Conservation (phyloP, 768 basidiomycete genomes). For the Leccinum subtestaceum region DNA sequence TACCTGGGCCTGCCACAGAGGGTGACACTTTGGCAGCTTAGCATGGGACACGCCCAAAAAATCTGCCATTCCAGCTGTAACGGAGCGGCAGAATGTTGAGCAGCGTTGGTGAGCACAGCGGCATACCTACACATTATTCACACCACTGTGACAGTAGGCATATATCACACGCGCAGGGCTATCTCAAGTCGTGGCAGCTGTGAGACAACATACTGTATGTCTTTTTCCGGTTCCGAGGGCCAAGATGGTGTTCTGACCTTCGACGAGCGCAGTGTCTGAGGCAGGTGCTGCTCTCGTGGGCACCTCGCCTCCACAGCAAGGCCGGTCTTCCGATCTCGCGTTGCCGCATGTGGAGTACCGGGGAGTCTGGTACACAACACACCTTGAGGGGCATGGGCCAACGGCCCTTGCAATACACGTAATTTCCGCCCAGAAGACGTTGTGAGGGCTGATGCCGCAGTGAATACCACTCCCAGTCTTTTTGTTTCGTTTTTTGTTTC, state of each 20-base stretch:
- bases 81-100: neutral
- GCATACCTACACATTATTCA: neutral
- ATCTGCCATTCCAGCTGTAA: neutral
- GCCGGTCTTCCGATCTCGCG: constrained; percentile 5
- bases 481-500: neutral
- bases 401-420: constrained; percentile 13
- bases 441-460: constrained; percentile 3
- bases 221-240: constrained; percentile 26
- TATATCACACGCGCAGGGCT: constrained; percentile 8
- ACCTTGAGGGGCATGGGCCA: neutral
- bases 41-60: neutral
- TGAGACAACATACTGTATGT: neutral
- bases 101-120: neutral
- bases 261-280: constrained; percentile 8
- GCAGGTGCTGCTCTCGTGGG: constrained; percentile 8
- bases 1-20: constrained; percentile 2
- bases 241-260: constrained; percentile 10
- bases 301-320: constrained; percentile 23
- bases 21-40: constrained; percentile 4
- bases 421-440: constrained; percentile 23
- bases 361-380: neutral
- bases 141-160: constrained; percentile 4
- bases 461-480: neutral
- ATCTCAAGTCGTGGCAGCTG: constrained; percentile 7
- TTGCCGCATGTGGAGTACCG: constrained; percentile 5